Conservation (phyloP, 768 basidiomycete species). For the Gymnopilus dilepis region DNA sequence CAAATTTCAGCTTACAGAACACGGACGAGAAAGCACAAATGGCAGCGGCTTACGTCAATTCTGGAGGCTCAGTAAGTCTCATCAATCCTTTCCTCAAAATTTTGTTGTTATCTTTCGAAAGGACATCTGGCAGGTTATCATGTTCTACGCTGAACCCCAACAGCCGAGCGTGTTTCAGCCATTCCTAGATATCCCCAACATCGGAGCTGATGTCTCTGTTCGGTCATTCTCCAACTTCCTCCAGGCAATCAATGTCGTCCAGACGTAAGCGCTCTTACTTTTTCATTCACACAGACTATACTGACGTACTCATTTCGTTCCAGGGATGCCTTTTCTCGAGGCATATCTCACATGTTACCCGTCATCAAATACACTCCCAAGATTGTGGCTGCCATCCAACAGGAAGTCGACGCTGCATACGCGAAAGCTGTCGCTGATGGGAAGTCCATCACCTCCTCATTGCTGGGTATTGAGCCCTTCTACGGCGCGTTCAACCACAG, state of each 20-base stretch:
- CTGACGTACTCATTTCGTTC: background rate
- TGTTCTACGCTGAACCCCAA: slow-evolving; percentile 6
- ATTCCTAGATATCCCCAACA: slow-evolving; percentile 9
- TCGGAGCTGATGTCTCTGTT: background rate
- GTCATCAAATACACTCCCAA: slow-evolving; percentile 10
- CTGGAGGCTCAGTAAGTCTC: background rate
- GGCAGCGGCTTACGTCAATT: slow-evolving; percentile 3
- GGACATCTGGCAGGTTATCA: slow-evolving; percentile 10
- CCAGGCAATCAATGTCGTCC: slow-evolving; percentile 1
- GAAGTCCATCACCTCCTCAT: slow-evolving; percentile 20
- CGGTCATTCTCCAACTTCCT: slow-evolving; percentile 11
- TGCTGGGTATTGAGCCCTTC: slow-evolving; percentile 47
- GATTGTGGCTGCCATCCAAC: slow-evolving; percentile 7
- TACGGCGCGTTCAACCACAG: slow-evolving; percentile 23
- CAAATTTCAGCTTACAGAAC: slow-evolving; percentile 4
- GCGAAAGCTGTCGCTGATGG: slow-evolving; percentile 32
- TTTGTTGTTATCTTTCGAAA: background rate
- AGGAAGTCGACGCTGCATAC: slow-evolving; percentile 6
- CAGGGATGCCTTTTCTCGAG: background rate
- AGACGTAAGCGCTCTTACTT: slow-evolving; percentile 4
- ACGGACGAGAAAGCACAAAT: slow-evolving; percentile 11
- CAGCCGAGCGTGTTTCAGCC: slow-evolving; percentile 11
- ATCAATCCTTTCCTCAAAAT: too few relatives aligned
- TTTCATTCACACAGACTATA: too few relatives aligned
- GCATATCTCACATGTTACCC: slow-evolving; percentile 7